These are phyloP conservation scores for Microcera coccophila DNA, from an alignment of 2,329 filamentous ascomycete genomes.

Conservation along the genomic window DNA sequence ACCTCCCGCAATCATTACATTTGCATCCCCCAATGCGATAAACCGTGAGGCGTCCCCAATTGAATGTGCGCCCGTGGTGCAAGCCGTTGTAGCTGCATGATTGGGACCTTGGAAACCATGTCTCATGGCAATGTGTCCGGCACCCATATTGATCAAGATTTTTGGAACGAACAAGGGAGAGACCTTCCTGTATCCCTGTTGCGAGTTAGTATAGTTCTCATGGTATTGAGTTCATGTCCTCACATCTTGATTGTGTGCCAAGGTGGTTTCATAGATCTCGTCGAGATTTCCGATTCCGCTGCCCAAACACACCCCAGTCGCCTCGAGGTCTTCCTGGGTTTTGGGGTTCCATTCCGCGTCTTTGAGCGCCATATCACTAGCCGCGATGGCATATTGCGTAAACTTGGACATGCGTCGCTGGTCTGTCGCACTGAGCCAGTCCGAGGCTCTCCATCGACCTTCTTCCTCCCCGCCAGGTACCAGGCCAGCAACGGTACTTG, in stretches of 20 bases:
- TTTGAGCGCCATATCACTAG: slow-evolving; percentile 76
- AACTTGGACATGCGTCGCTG: slow-evolving; percentile 84
- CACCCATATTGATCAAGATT: slow-evolving; percentile 89
- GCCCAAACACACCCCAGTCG: slow-evolving; percentile 85
- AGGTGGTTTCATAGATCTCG: slow-evolving; percentile 78
- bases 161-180: slow-evolving; percentile 91
- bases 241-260: slow-evolving; percentile 71
- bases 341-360: slow-evolving; percentile 75
- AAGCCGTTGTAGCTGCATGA: slow-evolving; percentile 88
- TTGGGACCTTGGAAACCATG: slow-evolving; percentile 88
- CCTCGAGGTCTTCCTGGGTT: slow-evolving; percentile 60
- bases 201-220: background rate
- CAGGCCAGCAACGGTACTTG: slow-evolving; percentile 79
- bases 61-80: slow-evolving; percentile 92
- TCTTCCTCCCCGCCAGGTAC: slow-evolving; percentile 55
- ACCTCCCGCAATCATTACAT: slow-evolving; percentile 95
- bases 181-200: slow-evolving; percentile 83
- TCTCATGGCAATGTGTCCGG: slow-evolving; percentile 91
- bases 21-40: slow-evolving; percentile 84
- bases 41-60: slow-evolving; percentile 92
- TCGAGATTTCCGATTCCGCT: slow-evolving; percentile 95
- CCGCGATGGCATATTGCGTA: slow-evolving; percentile 85
- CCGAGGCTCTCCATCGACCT: slow-evolving; percentile 48
- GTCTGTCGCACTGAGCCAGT: slow-evolving; percentile 53
- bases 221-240: slow-evolving; percentile 26